Evolutionary conservation across 306 rosid species (phyloP).

Genomic region (Pyrus pyrifolia): DNA sequence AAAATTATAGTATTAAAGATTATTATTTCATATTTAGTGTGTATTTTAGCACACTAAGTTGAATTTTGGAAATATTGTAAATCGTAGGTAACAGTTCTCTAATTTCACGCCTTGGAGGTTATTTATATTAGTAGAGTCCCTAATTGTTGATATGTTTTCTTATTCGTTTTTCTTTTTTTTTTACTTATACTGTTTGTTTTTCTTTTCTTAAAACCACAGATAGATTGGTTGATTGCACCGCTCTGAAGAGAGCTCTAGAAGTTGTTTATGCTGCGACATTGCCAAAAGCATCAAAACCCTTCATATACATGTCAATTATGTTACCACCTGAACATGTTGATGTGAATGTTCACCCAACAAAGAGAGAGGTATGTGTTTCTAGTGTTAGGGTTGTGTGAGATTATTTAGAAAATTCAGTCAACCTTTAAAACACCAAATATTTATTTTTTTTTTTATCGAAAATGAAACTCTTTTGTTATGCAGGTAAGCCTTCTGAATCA

Average conservation of each 20-base stretch:
- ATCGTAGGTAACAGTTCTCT: too few relatives aligned
- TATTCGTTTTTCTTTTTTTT: not conserved
- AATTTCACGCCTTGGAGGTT: too few relatives aligned
- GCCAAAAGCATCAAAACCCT: slow-evolving; percentile 95
- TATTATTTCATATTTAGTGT: not conserved
- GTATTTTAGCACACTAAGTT: too few relatives aligned
- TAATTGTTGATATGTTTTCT: not conserved
- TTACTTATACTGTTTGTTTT: not conserved
- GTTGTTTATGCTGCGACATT: slow-evolving; percentile 87
- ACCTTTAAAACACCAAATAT: not conserved
- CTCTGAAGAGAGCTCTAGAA: slow-evolving; percentile 94
- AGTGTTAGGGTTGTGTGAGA: not conserved
- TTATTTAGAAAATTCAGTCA: not conserved
- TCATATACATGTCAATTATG: slow-evolving; percentile 68
- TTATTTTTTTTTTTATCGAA: not conserved
- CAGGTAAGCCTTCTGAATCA: slow-evolving; percentile 91
- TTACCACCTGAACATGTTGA: slow-evolving; percentile 86
- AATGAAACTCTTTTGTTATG: not conserved
- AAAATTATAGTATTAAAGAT: not conserved
- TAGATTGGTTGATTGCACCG: slow-evolving; percentile 86
- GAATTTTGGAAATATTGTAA: too few relatives aligned
- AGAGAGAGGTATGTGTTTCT: slow-evolving; percentile 67
- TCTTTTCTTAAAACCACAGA: slow-evolving; percentile 37
- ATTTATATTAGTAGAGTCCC: too few relatives aligned
- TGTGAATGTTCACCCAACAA: slow-evolving; percentile 89